Evolutionary conservation across 139 green algal genomes (phyloP).

Genomic region (Chlamydomonas asymmetrica): DNA sequence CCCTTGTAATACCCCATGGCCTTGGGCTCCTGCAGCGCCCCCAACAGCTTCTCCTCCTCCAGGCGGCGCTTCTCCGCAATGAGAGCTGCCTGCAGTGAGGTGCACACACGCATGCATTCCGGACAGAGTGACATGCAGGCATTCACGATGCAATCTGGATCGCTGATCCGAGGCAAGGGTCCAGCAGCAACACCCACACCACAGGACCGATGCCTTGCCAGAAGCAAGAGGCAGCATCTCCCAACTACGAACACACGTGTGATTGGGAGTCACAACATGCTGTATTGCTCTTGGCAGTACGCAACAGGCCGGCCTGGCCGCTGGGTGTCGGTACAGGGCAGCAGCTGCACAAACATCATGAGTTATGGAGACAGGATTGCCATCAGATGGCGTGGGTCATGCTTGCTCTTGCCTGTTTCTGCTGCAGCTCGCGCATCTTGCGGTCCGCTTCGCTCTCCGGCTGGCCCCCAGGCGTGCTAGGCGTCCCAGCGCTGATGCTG

Average conservation of each 20-base stretch:
- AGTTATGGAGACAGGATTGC: too few relatives aligned
- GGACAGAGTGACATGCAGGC: background rate
- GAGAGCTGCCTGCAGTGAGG: background rate
- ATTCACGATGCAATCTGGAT: background rate
- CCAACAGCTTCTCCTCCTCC: slow-evolving; percentile 89
- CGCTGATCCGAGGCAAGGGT: too few relatives aligned
- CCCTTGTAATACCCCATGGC: slow-evolving; percentile 82
- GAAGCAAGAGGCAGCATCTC: too few relatives aligned
- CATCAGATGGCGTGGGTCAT: too few relatives aligned
- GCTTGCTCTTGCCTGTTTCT: too few relatives aligned
- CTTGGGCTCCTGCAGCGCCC: slow-evolving; percentile 50
- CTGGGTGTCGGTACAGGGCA: background rate
- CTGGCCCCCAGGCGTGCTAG: background rate
- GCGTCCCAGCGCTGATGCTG: slow-evolving; percentile 3
- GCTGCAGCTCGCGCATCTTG: slow-evolving; percentile 73
- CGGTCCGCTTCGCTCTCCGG: slow-evolving; percentile 70
- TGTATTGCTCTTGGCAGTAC: background rate
- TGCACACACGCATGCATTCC: too few relatives aligned
- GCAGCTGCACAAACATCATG: background rate
- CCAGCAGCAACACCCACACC: too few relatives aligned
- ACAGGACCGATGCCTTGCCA: too few relatives aligned
- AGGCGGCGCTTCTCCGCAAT: slow-evolving; percentile 72
- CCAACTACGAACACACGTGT: too few relatives aligned
- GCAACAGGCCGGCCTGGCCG: background rate
- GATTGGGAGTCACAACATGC: background rate